phyloP scores from a whole-genome alignment of 495 filamentous ascomycete species.

The Glarea lozoyensis region DNA sequence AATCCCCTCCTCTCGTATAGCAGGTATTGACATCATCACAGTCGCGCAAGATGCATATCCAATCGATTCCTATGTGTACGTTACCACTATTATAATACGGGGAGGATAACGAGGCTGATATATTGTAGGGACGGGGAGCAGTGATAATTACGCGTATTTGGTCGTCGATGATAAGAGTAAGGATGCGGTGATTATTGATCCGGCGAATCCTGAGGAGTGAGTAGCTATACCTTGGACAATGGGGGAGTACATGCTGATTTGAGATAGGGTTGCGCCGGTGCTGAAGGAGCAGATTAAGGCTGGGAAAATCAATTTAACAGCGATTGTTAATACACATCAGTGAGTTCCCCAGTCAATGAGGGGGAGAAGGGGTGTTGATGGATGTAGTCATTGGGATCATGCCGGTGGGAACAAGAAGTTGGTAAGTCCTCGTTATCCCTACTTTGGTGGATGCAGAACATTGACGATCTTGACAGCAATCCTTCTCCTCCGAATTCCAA shows the following conservation, averaged over 20 bases:
- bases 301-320: constrained; percentile 71
- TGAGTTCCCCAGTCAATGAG: constrained; percentile 33
- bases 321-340: constrained; percentile 97
- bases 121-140: constrained; percentile 68
- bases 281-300: constrained; percentile 61
- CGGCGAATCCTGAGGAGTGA: constrained; percentile 86
- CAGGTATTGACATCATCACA: constrained; percentile 4
- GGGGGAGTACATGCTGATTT: constrained; percentile 3
- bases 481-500: constrained; percentile 49
- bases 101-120: constrained; percentile 3
- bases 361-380: constrained; percentile 1
- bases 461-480: constrained; percentile 45
- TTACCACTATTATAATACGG: constrained; percentile 11
- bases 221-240: constrained; percentile 19
- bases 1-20: neutral
- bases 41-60: constrained; percentile 70
- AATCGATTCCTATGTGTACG: constrained; percentile 98
- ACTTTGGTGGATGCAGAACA: neutral
- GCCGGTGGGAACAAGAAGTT: constrained; percentile 83
- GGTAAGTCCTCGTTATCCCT: constrained; percentile 31
- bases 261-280: constrained; percentile 65
- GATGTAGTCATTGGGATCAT: constrained; percentile 80
- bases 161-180: constrained; percentile 84
- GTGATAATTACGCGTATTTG: constrained; percentile 96
- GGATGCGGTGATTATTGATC: constrained; percentile 92